phyloP scores from a whole-genome alignment of 2,329 filamentous ascomycete genomes.

The Sporothrix variecibatus region DNA sequence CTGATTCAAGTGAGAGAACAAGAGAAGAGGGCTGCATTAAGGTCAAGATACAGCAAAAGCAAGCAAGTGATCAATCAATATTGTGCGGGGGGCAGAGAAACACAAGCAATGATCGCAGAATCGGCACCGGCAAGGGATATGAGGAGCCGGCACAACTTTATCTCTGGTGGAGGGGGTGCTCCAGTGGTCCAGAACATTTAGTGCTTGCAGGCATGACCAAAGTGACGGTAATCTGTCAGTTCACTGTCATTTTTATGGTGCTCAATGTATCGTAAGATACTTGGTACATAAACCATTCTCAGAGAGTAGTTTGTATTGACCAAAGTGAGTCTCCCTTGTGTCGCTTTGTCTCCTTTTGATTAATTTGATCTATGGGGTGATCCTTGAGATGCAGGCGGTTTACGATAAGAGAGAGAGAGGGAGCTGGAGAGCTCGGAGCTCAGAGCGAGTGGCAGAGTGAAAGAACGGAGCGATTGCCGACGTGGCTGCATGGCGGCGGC shows the following conservation, averaged over 20 bases:
- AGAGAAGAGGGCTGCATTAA: not conserved
- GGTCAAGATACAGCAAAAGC: not conserved
- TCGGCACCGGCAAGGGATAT: not conserved
- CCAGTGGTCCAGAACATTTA: conserved; percentile 2
- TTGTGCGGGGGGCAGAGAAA: not conserved
- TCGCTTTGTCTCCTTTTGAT: not conserved
- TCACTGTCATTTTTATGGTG: not conserved
- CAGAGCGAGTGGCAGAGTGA: not conserved
- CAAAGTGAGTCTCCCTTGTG: not conserved
- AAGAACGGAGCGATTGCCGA: not conserved
- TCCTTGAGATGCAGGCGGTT: not conserved
- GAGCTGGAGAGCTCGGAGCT: not conserved
- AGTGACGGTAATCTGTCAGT: not conserved
- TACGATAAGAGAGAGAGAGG: not conserved
- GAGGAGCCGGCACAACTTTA: not conserved
- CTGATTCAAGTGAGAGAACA: not conserved
- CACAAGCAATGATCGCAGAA: not conserved
- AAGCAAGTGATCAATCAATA: not conserved
- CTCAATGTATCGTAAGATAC: not conserved
- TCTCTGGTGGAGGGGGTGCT: not conserved
- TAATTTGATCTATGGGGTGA: not conserved
- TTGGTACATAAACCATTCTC: not conserved
- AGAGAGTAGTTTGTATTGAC: not conserved
- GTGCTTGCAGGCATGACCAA: not conserved
- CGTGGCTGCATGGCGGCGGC: conserved; percentile 1